Evolutionary conservation across 1,284 basidiomycete species (phyloP), one percentile per base, ranked within the genome.

Genomic region (Moesziomyces sp.): DNA sequence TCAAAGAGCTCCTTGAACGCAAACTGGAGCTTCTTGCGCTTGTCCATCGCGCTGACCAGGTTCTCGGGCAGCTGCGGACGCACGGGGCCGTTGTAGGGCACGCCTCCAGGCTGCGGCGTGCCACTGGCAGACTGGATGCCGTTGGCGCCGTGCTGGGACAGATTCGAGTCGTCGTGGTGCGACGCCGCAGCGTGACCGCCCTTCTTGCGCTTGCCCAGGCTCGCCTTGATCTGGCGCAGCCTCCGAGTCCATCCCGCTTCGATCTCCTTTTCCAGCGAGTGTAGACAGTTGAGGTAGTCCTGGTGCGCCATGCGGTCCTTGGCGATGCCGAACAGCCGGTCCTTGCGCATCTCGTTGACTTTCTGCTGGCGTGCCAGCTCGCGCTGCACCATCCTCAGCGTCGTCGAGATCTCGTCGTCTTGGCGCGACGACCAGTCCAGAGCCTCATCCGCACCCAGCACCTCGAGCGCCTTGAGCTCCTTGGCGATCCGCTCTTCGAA

Each of bases 341-440:
- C 85, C 81, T 92, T 92, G 24, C 95, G 91, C 13, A 89, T 88
- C 78, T 93, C 93, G 86, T 98, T 98, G 63, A 90, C 87, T 9
- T 90, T 88, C 2, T 91, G 87, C 57, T 97, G 92, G 7, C 86
- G 87, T 6, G 91, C 89, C 4, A 98, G 87, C 73, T 92, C 89
- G n/a, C 88, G 87, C 84, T 98, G 95, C 30, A 93, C 92, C 63
- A 92, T 90, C 1, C 96, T 91, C 2, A 98, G 88, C 1, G 93
- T 92, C 3, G 92, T 90, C 3, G 94, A 91, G 62, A 98, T 92
- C 52, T 95, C 94, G 84, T 98, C 95, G 80, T 97, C 95, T 14
- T 60, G 64, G 1, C 77, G 73, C n/a, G 62, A 51, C 10, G 73
- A 59, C 76, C 76, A 79, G 50, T 79, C 76, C 4, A 74, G 46